phyloP scores from a whole-genome alignment of 2,329 filamentous ascomycete species.

The Colletotrichum liriopes region DNA sequence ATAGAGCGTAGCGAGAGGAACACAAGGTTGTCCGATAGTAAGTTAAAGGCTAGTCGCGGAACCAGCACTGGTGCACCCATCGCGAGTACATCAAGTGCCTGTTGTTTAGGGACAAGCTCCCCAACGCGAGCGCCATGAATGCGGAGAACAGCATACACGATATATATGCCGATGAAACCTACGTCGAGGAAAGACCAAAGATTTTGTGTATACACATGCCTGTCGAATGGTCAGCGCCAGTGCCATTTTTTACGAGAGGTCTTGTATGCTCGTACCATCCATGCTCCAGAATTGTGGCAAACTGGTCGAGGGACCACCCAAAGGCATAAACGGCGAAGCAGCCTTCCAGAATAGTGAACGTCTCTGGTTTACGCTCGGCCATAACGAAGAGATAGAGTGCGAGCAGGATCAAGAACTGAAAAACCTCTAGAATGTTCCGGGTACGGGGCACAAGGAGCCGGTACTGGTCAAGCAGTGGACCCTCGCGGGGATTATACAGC shows the following conservation, averaged over 20 bases:
- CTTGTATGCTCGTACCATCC: conserved; percentile 64
- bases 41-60: conserved; percentile 85
- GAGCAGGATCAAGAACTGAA: conserved; percentile 81
- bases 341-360: conserved; percentile 72
- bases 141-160: conserved; percentile 77
- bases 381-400: conserved; percentile 81
- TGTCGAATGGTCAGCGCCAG: conserved; percentile 46
- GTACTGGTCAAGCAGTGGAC: conserved; percentile 86
- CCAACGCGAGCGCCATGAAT: conserved; percentile 73
- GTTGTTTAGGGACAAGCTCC: conserved; percentile 67
- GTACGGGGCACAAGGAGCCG: conserved; percentile 86
- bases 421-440: conserved; percentile 80
- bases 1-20: conserved; percentile 87
- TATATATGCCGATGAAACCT: conserved; percentile 81
- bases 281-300: conserved; percentile 83
- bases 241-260: neutral
- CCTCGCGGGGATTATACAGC: conserved; percentile 83
- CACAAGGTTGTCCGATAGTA: conserved; percentile 87
- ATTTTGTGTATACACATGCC: conserved; percentile 90
- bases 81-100: conserved; percentile 84
- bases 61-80: conserved; percentile 85
- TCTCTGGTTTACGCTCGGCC: conserved; percentile 74
- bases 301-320: conserved; percentile 85
- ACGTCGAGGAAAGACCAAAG: conserved; percentile 91
- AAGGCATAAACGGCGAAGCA: conserved; percentile 81